Evolutionary conservation across 2,329 filamentous ascomycete genomes (phyloP), one percentile per base, ranked within the genome.

Genomic region (Arthrobotrys megalospora): DNA sequence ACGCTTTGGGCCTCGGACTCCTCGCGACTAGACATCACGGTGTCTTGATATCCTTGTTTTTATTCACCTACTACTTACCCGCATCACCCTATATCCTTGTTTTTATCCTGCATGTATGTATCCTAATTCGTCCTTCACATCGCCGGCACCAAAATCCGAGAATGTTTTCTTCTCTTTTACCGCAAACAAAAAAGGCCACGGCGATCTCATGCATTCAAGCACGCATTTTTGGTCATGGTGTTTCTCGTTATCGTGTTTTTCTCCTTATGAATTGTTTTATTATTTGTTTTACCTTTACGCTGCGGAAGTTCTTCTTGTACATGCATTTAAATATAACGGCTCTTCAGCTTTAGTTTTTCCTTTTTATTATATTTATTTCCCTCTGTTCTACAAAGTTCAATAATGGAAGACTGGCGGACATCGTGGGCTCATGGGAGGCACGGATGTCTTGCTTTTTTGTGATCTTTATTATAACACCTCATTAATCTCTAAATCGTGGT

Each of bases 1-100:
- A 45, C 73, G 73, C 21, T 77, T 77, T 38, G 73, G 72, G 8
- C 73, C 66, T 16, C 19, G 19, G 6, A 8, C 55, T 21, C 52
- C 52, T 12, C 14, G 32, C 16, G 48, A 41, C 7, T 58, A 64
- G 28, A 38, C 11, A 12, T 8, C 36, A 19, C 16, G 8, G 32
- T 32, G 21, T 65, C 47, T 24, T 50, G 6, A 38, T 47, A 41
- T 34, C 21, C 55, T 63, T 14, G 14, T 21, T 21, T 16, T 10
- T 16, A 10, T 58, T 68, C 36, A 60, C 24, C 24, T 36, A 48
- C n/a, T 28, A 19, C 12, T 41, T 41, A 58, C 32, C 32, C 21
- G 52, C 52, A 6, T 38, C 28, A 38, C 16, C 32, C 16, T 47
- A 38, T 68, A 28, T 43, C 8, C 43, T 28, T 38, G 8, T 41